Evolutionary conservation across 2,329 filamentous ascomycete species (phyloP).

Genomic region (Colletotrichum noveboracense): DNA sequence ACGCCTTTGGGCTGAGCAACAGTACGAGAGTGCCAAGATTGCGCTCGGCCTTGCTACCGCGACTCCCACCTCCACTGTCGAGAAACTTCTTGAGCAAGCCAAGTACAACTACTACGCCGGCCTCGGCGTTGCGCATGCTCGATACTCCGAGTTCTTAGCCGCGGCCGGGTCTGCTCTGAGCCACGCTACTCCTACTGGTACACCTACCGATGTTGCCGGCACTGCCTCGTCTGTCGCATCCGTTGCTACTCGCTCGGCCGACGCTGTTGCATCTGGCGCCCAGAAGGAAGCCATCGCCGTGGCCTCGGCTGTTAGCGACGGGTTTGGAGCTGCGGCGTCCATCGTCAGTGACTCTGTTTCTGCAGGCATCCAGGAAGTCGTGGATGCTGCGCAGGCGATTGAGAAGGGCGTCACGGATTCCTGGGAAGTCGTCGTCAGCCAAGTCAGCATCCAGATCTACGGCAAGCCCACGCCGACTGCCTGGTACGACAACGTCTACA

Average conservation of each 20-base stretch:
- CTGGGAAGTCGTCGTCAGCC: slow-evolving; percentile 55
- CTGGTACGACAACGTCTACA: slow-evolving; percentile 55
- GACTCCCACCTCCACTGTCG: slow-evolving; percentile 58
- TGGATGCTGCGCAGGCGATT: slow-evolving; percentile 48
- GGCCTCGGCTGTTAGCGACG: slow-evolving; percentile 49
- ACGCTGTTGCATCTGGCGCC: slow-evolving; percentile 50
- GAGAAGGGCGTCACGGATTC: slow-evolving; percentile 44
- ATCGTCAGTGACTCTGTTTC: slow-evolving; percentile 43
- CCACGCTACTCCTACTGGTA: slow-evolving; percentile 62
- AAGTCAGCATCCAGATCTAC: slow-evolving; percentile 73
- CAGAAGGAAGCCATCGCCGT: slow-evolving; percentile 58
- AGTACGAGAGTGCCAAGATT: slow-evolving; percentile 72
- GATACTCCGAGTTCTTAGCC: slow-evolving; percentile 76
- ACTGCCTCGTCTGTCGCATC: slow-evolving; percentile 52
- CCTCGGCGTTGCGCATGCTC: slow-evolving; percentile 77
- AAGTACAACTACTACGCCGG: slow-evolving; percentile 77
- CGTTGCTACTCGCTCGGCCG: slow-evolving; percentile 50
- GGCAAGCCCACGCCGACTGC: slow-evolving; percentile 66
- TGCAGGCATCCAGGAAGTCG: slow-evolving; percentile 29
- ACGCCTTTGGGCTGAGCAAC: slow-evolving; percentile 72
- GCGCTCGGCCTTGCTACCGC: slow-evolving; percentile 68
- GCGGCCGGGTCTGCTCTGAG: slow-evolving; percentile 75
- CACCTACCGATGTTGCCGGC: slow-evolving; percentile 58
- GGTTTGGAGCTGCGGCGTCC: slow-evolving; percentile 38
- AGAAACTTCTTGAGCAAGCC: slow-evolving; percentile 66